Conservation (phyloP, 768 basidiomycete genomes). For the Suillus tomentosus region DNA sequence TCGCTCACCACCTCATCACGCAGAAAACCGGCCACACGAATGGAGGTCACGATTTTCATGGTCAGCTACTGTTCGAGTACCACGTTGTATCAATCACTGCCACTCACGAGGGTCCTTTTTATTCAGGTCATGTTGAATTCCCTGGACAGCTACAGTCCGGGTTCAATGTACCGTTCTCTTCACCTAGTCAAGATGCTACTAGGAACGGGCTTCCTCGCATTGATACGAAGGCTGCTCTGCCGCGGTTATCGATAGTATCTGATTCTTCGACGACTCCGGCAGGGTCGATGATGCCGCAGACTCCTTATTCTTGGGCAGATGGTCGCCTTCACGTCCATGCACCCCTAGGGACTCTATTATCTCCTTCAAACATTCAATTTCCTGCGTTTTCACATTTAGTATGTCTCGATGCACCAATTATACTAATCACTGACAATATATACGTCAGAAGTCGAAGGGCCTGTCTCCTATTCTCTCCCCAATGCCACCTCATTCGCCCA, state of each 20-base stretch:
- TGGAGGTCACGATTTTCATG: neutral
- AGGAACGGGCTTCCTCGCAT: neutral
- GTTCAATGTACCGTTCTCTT: too few relatives aligned
- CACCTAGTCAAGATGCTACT: neutral
- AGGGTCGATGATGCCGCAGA: neutral
- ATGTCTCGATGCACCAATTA: neutral
- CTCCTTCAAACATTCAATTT: neutral
- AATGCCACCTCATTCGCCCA: neutral
- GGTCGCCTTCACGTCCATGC: neutral
- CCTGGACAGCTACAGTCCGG: too few relatives aligned
- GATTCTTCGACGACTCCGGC: slow-evolving; percentile 1
- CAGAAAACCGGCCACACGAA: slow-evolving; percentile 1
- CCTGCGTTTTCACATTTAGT: neutral
- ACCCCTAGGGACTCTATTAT: neutral
- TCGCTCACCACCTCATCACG: neutral
- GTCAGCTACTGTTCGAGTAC: neutral
- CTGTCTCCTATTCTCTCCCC: neutral
- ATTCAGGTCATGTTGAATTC: too few relatives aligned
- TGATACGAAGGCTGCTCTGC: neutral
- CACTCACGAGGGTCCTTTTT: neutral
- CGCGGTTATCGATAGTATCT: neutral
- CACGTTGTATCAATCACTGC: neutral
- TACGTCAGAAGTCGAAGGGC: neutral
- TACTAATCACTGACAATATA: neutral
- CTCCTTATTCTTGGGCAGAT: neutral